Base-by-base conservation (phyloP, 2,329 filamentous ascomycete species). In the Dactylellina cionopaga region DNA sequence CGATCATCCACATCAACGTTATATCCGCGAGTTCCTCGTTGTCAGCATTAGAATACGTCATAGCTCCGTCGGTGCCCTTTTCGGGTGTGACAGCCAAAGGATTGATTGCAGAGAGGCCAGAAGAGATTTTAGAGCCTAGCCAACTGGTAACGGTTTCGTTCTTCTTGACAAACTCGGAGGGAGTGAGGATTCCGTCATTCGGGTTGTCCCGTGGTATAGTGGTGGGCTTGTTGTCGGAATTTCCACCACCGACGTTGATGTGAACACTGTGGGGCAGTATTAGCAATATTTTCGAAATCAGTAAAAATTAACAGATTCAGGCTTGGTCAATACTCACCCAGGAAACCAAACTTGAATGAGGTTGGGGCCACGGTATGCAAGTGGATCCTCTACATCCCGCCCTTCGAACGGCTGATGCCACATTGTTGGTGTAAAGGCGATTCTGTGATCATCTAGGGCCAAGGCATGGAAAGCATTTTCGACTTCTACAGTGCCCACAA, bases 251-350 rank as follows among this genome's bases (percentile, higher is more conserved):
- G 1, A 85, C 78, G 62, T 85, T 84, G 7, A 81, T 80, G 75
- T 87, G 85, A 25, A 81, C 82, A 3, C 85, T 85, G 0, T 84
- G 83, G 60, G 86, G 86, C 84, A 84, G 86, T 9, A 41, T 13
- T 29, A 5, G 15, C n/a, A n/a, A 10, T 46, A 17, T 5, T 19
- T 31, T 47, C 15, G 17, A 27, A 35, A 10, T 10, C 1, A 11
- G 49, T 39, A 10, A 9, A 6, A 9, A 1, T 19, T 9, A 33
- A 35, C 11, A 22, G 2, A 15, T n/a, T 13, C 9, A n/a, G n/a
- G 37, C 9, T 56, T 17, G n/a, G 39, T 15, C 6, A 3, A 29
- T 46, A 17, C 55, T 47, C 65, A 72, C 68, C 63, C 69, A 9
- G 69, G 69, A 35, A 74, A 74, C 69, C 60, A 74, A 33, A 74